Evolutionary conservation across 345 rosid genomes (phyloP), one percentile per base, ranked within the genome.

Genomic region (Camelina sativa): DNA sequence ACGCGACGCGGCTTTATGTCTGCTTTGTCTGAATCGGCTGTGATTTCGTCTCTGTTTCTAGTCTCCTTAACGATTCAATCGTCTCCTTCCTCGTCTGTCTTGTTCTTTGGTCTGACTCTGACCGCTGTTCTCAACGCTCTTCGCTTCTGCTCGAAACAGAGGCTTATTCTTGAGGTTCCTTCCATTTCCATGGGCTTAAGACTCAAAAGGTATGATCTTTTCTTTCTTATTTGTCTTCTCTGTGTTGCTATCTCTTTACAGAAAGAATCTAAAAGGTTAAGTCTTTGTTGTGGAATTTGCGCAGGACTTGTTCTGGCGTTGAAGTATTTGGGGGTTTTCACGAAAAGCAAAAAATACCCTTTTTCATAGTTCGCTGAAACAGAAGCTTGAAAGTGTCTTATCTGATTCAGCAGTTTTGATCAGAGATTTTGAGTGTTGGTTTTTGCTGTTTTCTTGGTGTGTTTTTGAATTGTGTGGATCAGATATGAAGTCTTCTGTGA

Each of bases 101-200:
- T 54, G 40, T 70, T 62, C 73, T 60, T 44, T 44, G 28, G 55
- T 71, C 65, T 74, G 47, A 53, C 51, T 67, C 65, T 76, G 52
- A 56, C 72, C 40, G 5, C 67, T 72, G 48, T 54, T 55, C 65
- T 56, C 76, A 79, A 69, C 73, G 55, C 81, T 83, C 86, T 82
- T 66, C 80, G 87, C 87, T 85, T 90, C 93, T 83, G 82, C 69
- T 35, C 43, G 40, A 72, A 74, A 81, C 91, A 80, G 91, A 79
- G 91, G 51, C 77, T 76, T 75, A 72, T 71, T 67, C 90, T 84
- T 65, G 82, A 78, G 75, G 80, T 66, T 25, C 77, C 81, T 17
- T 62, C 85, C 63, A 74, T 81, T 87, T 95, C 98, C 91, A 95
- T 95, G 98, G 92, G 88, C 85, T 91, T 92, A 89, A 83, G 86